Evolutionary conservation across 2,329 filamentous ascomycete species (phyloP), one percentile per base, ranked within the genome.

Genomic region (Lojkania enalia): DNA sequence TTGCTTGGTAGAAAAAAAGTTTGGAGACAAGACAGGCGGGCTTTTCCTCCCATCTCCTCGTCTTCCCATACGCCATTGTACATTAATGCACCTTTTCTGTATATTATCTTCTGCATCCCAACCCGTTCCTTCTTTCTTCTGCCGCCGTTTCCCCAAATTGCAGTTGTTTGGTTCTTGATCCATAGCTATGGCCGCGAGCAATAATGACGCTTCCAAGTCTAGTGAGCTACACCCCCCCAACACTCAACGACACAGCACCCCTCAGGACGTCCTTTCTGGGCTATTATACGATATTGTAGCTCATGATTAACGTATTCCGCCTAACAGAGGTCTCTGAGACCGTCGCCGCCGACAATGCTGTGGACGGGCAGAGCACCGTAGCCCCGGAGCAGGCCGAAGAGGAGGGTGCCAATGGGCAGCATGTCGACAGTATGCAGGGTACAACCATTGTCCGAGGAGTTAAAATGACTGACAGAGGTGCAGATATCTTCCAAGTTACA

Each of bases 401-500:
- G 11, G 63, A 63, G 20, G 57, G 38, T 30, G 55, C 48, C 44
- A 63, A 60, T 51, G 64, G 52, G 49, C 58, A 54, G 32, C 50
- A 55, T 43, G 52, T 55, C 45, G 64, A 67, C 44, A 69, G 65
- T 69, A 62, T 32, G 65, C 14, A 13, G 13, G 11, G 3, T 19
- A 13, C 7, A 2, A 11, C 15, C 30, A 11, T 5, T 18, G 18
- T 18, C 20, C 31, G 13, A n/a, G 23, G 30, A 16, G 30, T 7
- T 9, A 11, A 16, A 16, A 15, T 7, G n/a, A 16, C 48, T 63
- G 42, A 55, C 25, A 4, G 16, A 12, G 2, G 3, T 27, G 15
- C 49, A 77, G 77, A 74, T 61, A 77, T 85, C 59, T 86, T 86
- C 72, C 80, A 83, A 67, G 77, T 96, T 63, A 87, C 84, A 49